These are phyloP conservation scores for Arthrinium phaeospermum DNA, from an alignment of 2,329 filamentous ascomycete genomes.

Conservation along the genomic window DNA sequence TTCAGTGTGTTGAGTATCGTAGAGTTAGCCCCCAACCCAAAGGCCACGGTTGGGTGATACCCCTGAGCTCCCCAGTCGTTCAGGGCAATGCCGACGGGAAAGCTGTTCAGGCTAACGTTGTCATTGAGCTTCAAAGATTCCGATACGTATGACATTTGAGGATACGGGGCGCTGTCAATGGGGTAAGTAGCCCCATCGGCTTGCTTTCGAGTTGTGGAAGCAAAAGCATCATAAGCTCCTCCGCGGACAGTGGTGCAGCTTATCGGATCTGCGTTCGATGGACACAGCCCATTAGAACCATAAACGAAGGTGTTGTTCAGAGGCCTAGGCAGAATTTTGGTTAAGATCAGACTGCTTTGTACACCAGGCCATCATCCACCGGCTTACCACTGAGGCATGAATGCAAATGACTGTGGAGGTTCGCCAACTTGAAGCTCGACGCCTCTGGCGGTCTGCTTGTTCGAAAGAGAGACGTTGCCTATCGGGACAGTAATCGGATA, in stretches of 20 bases:
- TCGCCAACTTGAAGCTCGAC: constrained; percentile 22
- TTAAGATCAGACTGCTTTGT: constrained; percentile 8
- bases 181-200: constrained; percentile 13
- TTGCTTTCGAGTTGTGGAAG: constrained; percentile 20
- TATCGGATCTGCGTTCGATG: not conserved
- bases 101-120: constrained; percentile 26
- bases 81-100: constrained; percentile 30
- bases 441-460: constrained; percentile 24
- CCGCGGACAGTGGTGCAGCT: constrained; percentile 24
- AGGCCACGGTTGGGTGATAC: constrained; percentile 31
- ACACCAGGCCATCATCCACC: not conserved
- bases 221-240: constrained; percentile 20
- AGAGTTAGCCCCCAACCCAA: constrained; percentile 40
- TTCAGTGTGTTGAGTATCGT: constrained; percentile 36
- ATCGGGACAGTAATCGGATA: constrained; percentile 24
- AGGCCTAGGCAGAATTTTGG: not conserved
- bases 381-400: constrained; percentile 26
- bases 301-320: constrained; percentile 23
- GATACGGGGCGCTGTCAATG: constrained; percentile 21
- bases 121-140: constrained; percentile 3
- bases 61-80: constrained; percentile 32
- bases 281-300: constrained; percentile 21
- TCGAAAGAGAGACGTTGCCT: constrained; percentile 24
- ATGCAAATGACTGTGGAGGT: constrained; percentile 25
- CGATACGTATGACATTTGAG: constrained; percentile 21